phyloP scores from a whole-genome alignment of 495 filamentous ascomycete genomes.

The Neurospora sp. region DNA sequence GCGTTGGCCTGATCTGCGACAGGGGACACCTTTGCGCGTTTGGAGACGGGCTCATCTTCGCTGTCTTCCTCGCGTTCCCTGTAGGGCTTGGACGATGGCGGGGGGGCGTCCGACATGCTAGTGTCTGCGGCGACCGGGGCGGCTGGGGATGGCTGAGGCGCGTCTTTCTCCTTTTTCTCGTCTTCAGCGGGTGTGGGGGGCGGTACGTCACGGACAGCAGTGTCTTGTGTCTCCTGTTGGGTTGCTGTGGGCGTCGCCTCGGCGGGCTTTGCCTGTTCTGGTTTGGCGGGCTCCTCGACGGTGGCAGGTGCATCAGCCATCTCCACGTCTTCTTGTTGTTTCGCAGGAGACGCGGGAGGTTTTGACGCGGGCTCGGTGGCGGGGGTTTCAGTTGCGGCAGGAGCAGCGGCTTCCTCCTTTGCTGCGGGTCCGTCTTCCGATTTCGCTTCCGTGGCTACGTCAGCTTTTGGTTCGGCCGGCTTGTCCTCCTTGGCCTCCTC shows the following conservation, averaged over 20 bases:
- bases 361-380: not conserved
- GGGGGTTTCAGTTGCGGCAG: not conserved
- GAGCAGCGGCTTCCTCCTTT: conserved; percentile 6
- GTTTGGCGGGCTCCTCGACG: not conserved
- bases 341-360: not conserved
- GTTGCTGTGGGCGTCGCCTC: conserved; percentile 3
- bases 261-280: not conserved
- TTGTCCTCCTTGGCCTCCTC: conserved; percentile 12
- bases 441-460: conserved; percentile 1
- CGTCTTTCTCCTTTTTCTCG: conserved; percentile 2
- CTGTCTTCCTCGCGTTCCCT: conserved; percentile 64
- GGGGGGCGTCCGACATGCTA: conserved; percentile 25
- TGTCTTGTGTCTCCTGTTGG: conserved; percentile 18
- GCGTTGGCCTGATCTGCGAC: conserved; percentile 19
- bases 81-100: conserved; percentile 39
- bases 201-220: conserved; percentile 12
- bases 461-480: conserved; percentile 1
- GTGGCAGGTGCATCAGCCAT: conserved; percentile 14
- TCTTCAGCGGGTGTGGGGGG: conserved; percentile 17
- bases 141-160: conserved; percentile 6
- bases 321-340: conserved; percentile 14
- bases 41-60: conserved; percentile 64
- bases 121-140: conserved; percentile 20
- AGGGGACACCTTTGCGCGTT: conserved; percentile 51
- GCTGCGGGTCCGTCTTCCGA: conserved; percentile 8